These are phyloP conservation scores for Candida gigantensis DNA, from an alignment of 1,139 yeast genomes.

Conservation along the genomic window DNA sequence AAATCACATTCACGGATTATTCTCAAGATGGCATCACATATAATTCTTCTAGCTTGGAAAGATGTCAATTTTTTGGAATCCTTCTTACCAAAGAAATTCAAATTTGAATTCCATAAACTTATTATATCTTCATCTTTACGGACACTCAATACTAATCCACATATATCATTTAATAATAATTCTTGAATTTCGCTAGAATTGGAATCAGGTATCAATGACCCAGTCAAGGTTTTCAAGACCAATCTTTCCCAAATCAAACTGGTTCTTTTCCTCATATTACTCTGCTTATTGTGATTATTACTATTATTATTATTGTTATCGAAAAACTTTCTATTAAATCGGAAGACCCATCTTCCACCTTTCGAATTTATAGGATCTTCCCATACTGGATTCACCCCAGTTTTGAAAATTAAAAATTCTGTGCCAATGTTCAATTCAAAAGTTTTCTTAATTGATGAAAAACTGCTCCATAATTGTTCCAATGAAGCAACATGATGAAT, in stretches of 20 bases:
- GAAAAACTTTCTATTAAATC: slow-evolving; percentile 40
- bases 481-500: slow-evolving; percentile 48
- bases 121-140: slow-evolving; percentile 53
- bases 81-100: slow-evolving; percentile 27
- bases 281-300: slow-evolving; percentile 12
- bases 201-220: slow-evolving; percentile 41
- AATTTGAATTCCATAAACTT: slow-evolving; percentile 56
- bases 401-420: slow-evolving; percentile 60
- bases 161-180: slow-evolving; percentile 45
- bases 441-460: slow-evolving; percentile 49
- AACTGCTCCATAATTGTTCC: slow-evolving; percentile 64
- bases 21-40: slow-evolving; percentile 49
- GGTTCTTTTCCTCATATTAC: slow-evolving; percentile 36
- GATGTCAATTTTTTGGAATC: slow-evolving; percentile 37
- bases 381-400: slow-evolving; percentile 71
- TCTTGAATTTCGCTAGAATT: slow-evolving; percentile 35
- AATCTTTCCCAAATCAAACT: slow-evolving; percentile 56
- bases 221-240: slow-evolving; percentile 45
- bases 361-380: slow-evolving; percentile 64
- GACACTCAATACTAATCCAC: slow-evolving; percentile 54
- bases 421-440: slow-evolving; percentile 54
- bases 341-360: slow-evolving; percentile 70
- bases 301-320: slow-evolving; percentile 15
- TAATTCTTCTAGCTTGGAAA: slow-evolving; percentile 49
- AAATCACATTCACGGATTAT: slow-evolving; percentile 52